Percentiles rank a stretch among this genome's conserved stretches.
phyloP scores from a whole-genome alignment of 352 stramenopile genomes.

The Phytophthora uliginosa region DNA sequence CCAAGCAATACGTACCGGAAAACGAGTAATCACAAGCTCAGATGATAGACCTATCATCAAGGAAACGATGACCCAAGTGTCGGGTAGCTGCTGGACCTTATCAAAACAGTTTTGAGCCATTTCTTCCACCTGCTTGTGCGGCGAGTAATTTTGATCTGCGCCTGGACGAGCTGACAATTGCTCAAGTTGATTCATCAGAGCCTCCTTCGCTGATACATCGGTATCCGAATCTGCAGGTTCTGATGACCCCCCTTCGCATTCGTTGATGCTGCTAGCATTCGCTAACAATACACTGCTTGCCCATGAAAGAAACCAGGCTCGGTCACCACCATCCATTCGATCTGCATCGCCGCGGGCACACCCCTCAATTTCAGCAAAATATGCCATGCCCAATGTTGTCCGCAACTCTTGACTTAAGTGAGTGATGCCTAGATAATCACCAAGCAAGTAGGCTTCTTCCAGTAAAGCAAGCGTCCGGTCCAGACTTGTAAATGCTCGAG shows the following conservation, averaged over 20 bases:
- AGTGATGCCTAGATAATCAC: slow-evolving; percentile 52
- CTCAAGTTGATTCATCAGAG: slow-evolving; percentile 33
- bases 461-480: slow-evolving; percentile 43
- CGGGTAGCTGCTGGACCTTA: slow-evolving; percentile 45
- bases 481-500: slow-evolving; percentile 48
- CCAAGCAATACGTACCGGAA: slow-evolving; percentile 37
- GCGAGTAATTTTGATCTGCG: slow-evolving; percentile 1
- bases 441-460: slow-evolving; percentile 54
- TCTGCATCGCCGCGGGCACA: slow-evolving; percentile 3
- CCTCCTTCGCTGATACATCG: slow-evolving; percentile 21
- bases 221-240: slow-evolving; percentile 1
- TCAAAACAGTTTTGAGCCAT: slow-evolving; percentile 24
- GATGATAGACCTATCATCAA: slow-evolving; percentile 49
- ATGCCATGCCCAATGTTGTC: slow-evolving; percentile 55
- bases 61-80: slow-evolving; percentile 56
- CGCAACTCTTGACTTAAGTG: slow-evolving; percentile 61
- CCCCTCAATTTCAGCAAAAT: slow-evolving; percentile 48
- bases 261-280: slow-evolving; percentile 38
- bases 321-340: slow-evolving; percentile 3
- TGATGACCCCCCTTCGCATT: slow-evolving; percentile 3
- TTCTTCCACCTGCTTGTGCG: slow-evolving; percentile 22
- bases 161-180: slow-evolving; percentile 14
- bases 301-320: slow-evolving; percentile 43
- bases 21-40: slow-evolving; percentile 59
- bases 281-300: slow-evolving; percentile 49